Evolutionary conservation across 768 basidiomycete species (phyloP), one percentile per base, ranked within the genome.

Genomic region (Kwoniella newhampshirensis): DNA sequence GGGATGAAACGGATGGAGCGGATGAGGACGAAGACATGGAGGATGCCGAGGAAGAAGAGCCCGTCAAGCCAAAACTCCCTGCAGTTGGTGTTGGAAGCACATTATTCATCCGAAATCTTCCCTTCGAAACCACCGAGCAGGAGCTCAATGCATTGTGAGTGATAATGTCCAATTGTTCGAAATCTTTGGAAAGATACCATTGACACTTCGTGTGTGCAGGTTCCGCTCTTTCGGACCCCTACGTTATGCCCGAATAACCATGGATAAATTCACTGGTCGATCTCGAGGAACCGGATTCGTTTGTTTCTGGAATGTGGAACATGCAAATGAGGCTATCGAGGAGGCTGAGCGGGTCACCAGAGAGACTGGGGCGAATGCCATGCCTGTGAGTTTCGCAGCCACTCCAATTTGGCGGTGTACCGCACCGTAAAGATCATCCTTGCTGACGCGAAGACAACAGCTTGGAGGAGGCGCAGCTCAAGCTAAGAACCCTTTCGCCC

Each of bases 231-330:
- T 93, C 73, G 96, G 96, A 0, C 86, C 91, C 4, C 80, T 99
- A 17, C 87, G 92, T 21, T 99, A 98, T 73, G 92, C 89, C 3
- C 85, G 90, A 20, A 88, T 98, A 49, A 88, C 93, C 0, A 79
- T 91, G 76, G 96, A 98, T 64, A 81, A 79, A 6, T 84, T 81
- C 1, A 91, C 87, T 1, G 89, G 87, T 17, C 86, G 92, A 43
- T 91, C 94, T 21, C 82, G 91, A 43, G 96, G 96, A 23, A 94
- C 92, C 5, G 96, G 92, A 2, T 99, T 99, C 71, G 91, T 87
- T 1, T 97, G 92, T 74, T 97, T 94, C 78, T 97, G 94, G 92
- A 90, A 93, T 55, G 85, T 82, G 59, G 88, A 85, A 62, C 88
- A 93, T 62, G 93, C 93, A 15, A 86, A 93, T 69, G 85, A 85